Evolutionary conservation across 768 basidiomycete species (phyloP).

Genomic region (Cubamyces lactineus): DNA sequence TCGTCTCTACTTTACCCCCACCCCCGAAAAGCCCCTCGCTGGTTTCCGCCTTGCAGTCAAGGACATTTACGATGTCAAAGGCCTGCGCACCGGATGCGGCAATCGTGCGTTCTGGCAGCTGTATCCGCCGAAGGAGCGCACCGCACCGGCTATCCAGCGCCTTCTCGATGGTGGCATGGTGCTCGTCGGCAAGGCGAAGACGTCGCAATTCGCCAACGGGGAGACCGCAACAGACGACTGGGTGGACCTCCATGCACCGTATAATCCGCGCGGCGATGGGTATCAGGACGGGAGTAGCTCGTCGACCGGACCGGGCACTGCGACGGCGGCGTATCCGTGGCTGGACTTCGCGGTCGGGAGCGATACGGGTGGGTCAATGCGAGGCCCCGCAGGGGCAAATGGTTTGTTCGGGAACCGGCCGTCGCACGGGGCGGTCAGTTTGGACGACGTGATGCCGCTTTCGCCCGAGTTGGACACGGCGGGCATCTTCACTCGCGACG

Average conservation of each 20-base stretch:
- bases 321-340: slow-evolving; percentile 33
- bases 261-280: slow-evolving; percentile 38
- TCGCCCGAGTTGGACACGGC: slow-evolving; percentile 34
- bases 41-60: slow-evolving; percentile 55
- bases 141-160: slow-evolving; percentile 47
- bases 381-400: slow-evolving; percentile 35
- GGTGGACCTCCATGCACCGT: slow-evolving; percentile 38
- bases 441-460: slow-evolving; percentile 37
- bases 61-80: slow-evolving; percentile 46
- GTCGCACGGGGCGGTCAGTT: slow-evolving; percentile 33
- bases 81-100: slow-evolving; percentile 41
- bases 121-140: slow-evolving; percentile 39
- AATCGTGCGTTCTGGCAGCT: slow-evolving; percentile 41
- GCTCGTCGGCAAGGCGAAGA: slow-evolving; percentile 57
- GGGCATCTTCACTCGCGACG: slow-evolving; percentile 35
- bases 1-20: slow-evolving; percentile 43
- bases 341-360: slow-evolving; percentile 36
- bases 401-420: slow-evolving; percentile 36
- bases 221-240: slow-evolving; percentile 39
- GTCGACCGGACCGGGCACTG: slow-evolving; percentile 34
- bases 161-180: slow-evolving; percentile 52
- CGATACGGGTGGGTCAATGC: slow-evolving; percentile 38
- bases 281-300: slow-evolving; percentile 37
- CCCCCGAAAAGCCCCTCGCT: slow-evolving; percentile 39
- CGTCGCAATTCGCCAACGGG: slow-evolving; percentile 56